Conservation (phyloP, 371 early-diverging fungal species). For the Mucor sp. region DNA sequence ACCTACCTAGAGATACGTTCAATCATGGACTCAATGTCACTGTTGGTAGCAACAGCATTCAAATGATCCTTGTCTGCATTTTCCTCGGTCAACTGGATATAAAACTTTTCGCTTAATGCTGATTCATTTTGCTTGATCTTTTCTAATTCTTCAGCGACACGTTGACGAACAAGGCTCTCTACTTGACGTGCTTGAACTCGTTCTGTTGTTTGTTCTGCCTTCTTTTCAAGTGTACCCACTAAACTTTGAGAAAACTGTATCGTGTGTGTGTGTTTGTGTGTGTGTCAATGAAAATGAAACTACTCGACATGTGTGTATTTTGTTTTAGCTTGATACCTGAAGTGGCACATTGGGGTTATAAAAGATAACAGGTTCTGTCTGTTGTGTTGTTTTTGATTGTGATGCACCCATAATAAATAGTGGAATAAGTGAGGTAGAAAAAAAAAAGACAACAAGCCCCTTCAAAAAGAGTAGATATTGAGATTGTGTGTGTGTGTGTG, state of each 20-base stretch:
- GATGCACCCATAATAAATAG: constrained; percentile 20
- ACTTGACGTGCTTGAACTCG: constrained; percentile 21
- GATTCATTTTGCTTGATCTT: constrained; percentile 18
- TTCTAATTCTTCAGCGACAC: constrained; percentile 27
- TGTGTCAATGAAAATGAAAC: no score
- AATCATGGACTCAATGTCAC: constrained; percentile 20
- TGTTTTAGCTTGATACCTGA: constrained; percentile 22
- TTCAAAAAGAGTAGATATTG: no score
- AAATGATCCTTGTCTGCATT: constrained; percentile 7
- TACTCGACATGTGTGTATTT: background rate
- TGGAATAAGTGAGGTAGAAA: background rate
- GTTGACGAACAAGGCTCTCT: constrained; percentile 22
- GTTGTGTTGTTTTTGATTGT: constrained; percentile 20
- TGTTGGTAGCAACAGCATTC: background rate
- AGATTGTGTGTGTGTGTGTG: no score
- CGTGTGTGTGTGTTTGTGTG: no score
- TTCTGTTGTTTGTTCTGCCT: constrained; percentile 23
- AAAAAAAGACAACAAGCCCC: background rate
- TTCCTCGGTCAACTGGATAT: constrained; percentile 13
- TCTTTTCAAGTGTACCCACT: constrained; percentile 22
- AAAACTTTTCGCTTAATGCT: constrained; percentile 13
- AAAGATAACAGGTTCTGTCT: constrained; percentile 23
- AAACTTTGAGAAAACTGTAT: constrained; percentile 22
- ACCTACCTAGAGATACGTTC: constrained; percentile 16
- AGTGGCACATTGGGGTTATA: constrained; percentile 32